Conservation (phyloP, 2,329 filamentous ascomycete species). For the Rhinocladiella mackenziei region DNA sequence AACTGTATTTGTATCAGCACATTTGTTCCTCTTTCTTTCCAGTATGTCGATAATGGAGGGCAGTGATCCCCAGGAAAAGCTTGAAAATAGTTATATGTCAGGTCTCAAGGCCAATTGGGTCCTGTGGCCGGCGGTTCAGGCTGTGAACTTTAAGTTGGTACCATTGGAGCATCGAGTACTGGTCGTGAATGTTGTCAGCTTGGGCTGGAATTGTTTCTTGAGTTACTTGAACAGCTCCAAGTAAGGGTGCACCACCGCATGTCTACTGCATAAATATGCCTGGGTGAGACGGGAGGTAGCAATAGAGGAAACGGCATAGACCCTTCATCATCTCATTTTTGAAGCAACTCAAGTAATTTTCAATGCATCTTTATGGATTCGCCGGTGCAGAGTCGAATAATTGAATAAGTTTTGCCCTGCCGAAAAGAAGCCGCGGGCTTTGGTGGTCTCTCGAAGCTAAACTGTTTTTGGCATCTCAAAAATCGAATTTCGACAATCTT, state of each 20-base stretch:
- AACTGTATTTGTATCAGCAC: constrained; percentile 74
- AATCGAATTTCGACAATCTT: too few relatives aligned
- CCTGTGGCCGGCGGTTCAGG: constrained; percentile 81
- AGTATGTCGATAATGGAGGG: constrained; percentile 84
- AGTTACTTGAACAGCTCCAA: constrained; percentile 51
- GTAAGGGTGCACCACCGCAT: constrained; percentile 5
- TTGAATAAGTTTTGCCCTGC: background rate
- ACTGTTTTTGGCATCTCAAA: constrained; percentile 4
- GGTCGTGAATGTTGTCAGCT: constrained; percentile 76
- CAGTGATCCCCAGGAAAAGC: constrained; percentile 60
- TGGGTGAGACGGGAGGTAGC: too few relatives aligned
- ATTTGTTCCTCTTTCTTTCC: constrained; percentile 75
- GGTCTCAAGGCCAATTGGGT: constrained; percentile 80
- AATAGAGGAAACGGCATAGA: too few relatives aligned
- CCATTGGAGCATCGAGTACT: constrained; percentile 78
- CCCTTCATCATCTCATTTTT: too few relatives aligned
- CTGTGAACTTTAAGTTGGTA: constrained; percentile 81
- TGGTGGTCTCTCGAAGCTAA: constrained; percentile 1
- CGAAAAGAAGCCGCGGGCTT: constrained; percentile 1
- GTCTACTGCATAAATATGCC: too few relatives aligned
- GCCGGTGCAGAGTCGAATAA: too few relatives aligned
- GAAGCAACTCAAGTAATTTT: too few relatives aligned
- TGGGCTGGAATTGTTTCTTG: constrained; percentile 61
- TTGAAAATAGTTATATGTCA: constrained; percentile 64
- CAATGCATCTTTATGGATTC: too few relatives aligned